Conservation (phyloP, 148 eudicot species). For the Arbutus unedo region DNA sequence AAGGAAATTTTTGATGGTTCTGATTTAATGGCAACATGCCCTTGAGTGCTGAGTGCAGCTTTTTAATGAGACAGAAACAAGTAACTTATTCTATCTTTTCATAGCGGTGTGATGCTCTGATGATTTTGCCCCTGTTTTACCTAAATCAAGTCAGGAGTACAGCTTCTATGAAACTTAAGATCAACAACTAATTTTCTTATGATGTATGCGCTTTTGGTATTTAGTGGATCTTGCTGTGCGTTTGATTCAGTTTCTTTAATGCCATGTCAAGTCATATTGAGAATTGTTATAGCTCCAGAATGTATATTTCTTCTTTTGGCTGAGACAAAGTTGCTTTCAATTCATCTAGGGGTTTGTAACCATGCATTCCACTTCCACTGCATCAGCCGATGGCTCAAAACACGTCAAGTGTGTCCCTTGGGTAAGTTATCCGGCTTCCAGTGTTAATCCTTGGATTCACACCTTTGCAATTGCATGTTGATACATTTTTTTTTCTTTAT, state of each 20-base stretch:
- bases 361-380: constrained; percentile 94
- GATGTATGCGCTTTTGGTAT: neutral
- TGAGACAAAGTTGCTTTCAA: constrained; percentile 9
- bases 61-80: neutral
- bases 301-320: neutral
- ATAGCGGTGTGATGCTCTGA: neutral
- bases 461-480: neutral
- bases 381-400: constrained; percentile 91
- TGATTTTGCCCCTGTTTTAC: neutral
- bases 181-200: neutral
- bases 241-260: neutral
- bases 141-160: neutral
- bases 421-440: constrained; percentile 35
- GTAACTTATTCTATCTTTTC: neutral
- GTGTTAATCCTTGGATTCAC: neutral
- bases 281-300: neutral
- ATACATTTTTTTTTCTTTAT: neutral
- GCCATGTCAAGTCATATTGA: neutral
- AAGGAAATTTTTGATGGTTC: neutral
- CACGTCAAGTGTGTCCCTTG: constrained; percentile 89
- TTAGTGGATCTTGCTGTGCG: neutral
- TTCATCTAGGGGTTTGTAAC: constrained; percentile 53
- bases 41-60: neutral
- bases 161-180: neutral
- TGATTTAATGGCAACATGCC: neutral